Evolutionary conservation across 345 rosid species (phyloP).

Genomic region (Mangifera indica): DNA sequence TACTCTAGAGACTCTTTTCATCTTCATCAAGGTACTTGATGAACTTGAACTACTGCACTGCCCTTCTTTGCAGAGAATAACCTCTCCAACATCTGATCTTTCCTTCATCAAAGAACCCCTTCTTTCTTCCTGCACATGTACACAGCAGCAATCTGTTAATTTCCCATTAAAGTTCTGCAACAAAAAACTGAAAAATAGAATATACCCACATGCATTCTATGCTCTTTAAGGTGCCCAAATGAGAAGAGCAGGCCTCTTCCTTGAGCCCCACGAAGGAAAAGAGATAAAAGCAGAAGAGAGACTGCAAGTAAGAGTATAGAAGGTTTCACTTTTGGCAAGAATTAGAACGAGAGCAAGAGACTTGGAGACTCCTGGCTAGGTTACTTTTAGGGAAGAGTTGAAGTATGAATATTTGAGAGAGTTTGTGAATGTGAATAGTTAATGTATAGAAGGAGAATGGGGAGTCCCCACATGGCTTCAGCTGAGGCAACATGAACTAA

Average conservation of each 20-base stretch:
- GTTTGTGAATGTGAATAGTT: constrained; percentile 1
- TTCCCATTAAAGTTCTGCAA: too few relatives aligned
- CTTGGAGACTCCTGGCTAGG: too few relatives aligned
- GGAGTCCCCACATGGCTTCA: not conserved
- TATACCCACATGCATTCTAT: constrained; percentile 6
- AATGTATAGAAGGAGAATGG: not conserved
- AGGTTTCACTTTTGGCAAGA: constrained; percentile 11
- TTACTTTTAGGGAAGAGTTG: too few relatives aligned
- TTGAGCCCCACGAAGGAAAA: constrained; percentile 18
- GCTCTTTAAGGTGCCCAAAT: not conserved
- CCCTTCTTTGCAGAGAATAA: constrained; percentile 21
- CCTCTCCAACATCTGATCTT: not conserved
- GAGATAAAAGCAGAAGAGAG: constrained; percentile 25
- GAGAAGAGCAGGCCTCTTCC: constrained; percentile 21
- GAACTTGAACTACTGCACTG: not conserved
- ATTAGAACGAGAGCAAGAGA: too few relatives aligned
- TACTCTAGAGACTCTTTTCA: constrained; percentile 19
- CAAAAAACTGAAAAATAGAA: not conserved
- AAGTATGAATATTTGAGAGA: too few relatives aligned
- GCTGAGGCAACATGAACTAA: not conserved
- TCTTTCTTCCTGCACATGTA: constrained; percentile 7
- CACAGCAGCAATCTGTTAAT: too few relatives aligned
- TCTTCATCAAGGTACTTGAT: constrained; percentile 32
- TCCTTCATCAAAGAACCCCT: constrained; percentile 7
- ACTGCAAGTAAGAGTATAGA: constrained; percentile 4